Evolutionary conservation across 192 early-diverging fungal genomes (phyloP).

Genomic region (Funneliformis mosseae): DNA sequence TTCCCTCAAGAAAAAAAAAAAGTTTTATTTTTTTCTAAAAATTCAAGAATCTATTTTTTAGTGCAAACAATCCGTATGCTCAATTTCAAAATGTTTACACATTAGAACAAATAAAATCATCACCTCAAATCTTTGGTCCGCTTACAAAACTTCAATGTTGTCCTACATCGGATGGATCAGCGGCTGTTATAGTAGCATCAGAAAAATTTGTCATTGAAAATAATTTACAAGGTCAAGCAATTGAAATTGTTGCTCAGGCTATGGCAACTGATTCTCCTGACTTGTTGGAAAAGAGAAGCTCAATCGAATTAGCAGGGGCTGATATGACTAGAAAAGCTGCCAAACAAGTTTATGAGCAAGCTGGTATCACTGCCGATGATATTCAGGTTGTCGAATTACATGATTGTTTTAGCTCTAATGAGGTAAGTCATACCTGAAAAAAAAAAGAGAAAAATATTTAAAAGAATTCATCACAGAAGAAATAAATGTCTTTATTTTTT

Average conservation of each 20-base stretch:
- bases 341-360: conserved; percentile 51
- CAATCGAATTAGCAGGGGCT: conserved; percentile 63
- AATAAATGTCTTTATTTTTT: background rate
- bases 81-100: conserved; percentile 68
- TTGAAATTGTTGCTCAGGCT: conserved; percentile 67
- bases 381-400: conserved; percentile 74
- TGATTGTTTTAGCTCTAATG: conserved; percentile 79
- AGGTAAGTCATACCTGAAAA: conserved; percentile 39
- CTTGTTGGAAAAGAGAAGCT: conserved; percentile 49
- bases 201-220: conserved; percentile 68
- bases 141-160: conserved; percentile 76
- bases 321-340: conserved; percentile 76
- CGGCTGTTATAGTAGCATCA: conserved; percentile 64
- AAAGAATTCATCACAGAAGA: too few relatives aligned
- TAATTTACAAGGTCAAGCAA: conserved; percentile 60
- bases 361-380: conserved; percentile 62
- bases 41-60: background rate
- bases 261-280: conserved; percentile 75
- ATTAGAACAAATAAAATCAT: conserved; percentile 63
- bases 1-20: background rate
- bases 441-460: too few relatives aligned
- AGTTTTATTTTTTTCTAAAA: background rate
- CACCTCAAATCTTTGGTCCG: conserved; percentile 68
- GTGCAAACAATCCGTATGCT: conserved; percentile 68
- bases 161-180: conserved; percentile 75